Percentiles rank a stretch among this genome's conserved stretches.
phyloP scores from a whole-genome alignment of 306 rosid genomes.

The Carpinus viminea region DNA sequence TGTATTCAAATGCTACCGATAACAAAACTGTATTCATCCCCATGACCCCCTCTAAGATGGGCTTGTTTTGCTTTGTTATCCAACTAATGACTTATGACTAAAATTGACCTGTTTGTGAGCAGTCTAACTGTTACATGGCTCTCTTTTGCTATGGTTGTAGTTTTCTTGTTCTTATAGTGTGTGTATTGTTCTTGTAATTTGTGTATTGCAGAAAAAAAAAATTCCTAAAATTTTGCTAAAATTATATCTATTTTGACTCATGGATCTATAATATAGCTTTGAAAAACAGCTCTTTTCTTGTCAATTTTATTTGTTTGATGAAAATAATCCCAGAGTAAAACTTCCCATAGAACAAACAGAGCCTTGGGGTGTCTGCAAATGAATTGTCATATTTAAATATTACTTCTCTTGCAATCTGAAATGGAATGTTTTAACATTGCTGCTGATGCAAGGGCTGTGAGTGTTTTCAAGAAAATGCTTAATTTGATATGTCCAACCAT shows the following conservation, averaged over 20 bases:
- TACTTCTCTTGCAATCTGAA: background rate
- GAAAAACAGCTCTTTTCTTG: background rate
- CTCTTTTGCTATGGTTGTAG: background rate
- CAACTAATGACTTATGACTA: background rate
- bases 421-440: background rate
- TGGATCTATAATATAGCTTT: background rate
- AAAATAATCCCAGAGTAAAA: background rate
- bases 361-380: background rate
- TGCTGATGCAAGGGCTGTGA: background rate
- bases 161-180: background rate
- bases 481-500: background rate
- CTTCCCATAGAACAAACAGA: background rate
- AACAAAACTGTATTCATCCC: background rate
- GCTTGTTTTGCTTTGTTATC: background rate
- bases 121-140: background rate
- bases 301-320: background rate
- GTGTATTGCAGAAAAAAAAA: background rate
- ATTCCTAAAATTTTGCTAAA: background rate
- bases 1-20: background rate
- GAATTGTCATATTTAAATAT: background rate
- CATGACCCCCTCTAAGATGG: background rate
- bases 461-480: background rate
- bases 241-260: too few species aligned
- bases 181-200: background rate
- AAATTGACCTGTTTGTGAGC: background rate